Evolutionary conservation across 139 green algal species (phyloP).

Genomic region (Pleodorina starrii): DNA sequence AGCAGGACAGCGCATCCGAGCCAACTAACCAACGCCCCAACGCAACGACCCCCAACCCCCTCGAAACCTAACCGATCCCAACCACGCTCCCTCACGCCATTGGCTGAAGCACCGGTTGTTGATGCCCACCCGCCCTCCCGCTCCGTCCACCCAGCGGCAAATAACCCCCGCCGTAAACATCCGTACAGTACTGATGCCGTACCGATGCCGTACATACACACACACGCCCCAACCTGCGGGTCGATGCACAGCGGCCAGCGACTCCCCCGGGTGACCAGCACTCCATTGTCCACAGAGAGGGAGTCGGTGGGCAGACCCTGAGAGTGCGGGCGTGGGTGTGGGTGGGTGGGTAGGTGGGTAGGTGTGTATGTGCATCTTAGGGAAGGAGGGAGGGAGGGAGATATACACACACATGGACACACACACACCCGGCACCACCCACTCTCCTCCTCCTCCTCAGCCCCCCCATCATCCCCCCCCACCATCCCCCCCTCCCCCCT

Average conservation of each 20-base stretch:
- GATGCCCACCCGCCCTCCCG: not conserved
- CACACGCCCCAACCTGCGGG: slow-evolving; percentile 56
- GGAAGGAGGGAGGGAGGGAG: not conserved
- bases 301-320: slow-evolving; percentile 81
- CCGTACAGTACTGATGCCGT: no score
- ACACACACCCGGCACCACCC: not conserved
- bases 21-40: no score
- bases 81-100: no score
- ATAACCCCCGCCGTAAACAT: no score
- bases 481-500: not conserved
- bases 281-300: slow-evolving; percentile 82
- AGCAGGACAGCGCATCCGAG: no score
- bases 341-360: not conserved
- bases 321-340: not conserved
- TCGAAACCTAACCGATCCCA: no score
- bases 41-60: no score
- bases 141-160: not conserved
- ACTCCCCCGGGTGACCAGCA: slow-evolving; percentile 75
- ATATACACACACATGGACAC: no score
- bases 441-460: not conserved
- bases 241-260: slow-evolving; percentile 90
- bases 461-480: not conserved
- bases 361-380: not conserved
- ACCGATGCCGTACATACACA: not conserved
- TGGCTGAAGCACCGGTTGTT: not conserved